Conservation (phyloP, 192 early-diverging fungal genomes). For the Coemansia sp. region DNA sequence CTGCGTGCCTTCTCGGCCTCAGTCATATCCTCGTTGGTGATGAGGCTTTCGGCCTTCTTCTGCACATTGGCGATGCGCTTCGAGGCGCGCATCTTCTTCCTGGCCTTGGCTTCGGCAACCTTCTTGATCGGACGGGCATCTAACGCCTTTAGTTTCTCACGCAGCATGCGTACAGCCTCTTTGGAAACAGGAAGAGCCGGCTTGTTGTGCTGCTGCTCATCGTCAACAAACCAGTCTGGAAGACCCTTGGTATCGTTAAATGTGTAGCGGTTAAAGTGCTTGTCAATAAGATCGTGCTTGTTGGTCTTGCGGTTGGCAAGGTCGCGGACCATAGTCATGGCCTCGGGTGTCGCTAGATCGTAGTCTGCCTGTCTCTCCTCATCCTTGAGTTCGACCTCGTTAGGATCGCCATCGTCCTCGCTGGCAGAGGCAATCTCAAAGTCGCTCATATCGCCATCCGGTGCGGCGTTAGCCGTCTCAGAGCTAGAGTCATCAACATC, state of each 20-base stretch:
- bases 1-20: conserved; percentile 83
- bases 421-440: conserved; percentile 50
- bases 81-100: conserved; percentile 84
- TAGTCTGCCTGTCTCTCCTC: conserved; percentile 54
- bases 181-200: conserved; percentile 91
- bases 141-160: conserved; percentile 79
- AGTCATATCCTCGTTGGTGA: conserved; percentile 83
- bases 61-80: conserved; percentile 77
- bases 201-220: conserved; percentile 88
- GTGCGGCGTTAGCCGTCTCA: neutral
- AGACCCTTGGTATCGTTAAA: conserved; percentile 83
- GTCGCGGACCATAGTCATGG: conserved; percentile 84
- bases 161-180: conserved; percentile 86
- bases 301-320: conserved; percentile 74
- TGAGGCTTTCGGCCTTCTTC: conserved; percentile 84
- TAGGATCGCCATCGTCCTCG: conserved; percentile 39
- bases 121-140: conserved; percentile 99
- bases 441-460: conserved; percentile 28
- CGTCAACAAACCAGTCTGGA: conserved; percentile 90
- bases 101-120: conserved; percentile 96
- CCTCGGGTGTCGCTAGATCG: conserved; percentile 85
- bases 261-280: conserved; percentile 86
- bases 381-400: conserved; percentile 46
- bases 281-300: conserved; percentile 84
- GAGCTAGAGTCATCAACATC: conserved; percentile 44